A percentile compares a stretch with the other conserved stretches of the same genome.
phyloP scores from a whole-genome alignment of 2,329 filamentous ascomycete genomes.

The Domatiomyces catenatus region DNA sequence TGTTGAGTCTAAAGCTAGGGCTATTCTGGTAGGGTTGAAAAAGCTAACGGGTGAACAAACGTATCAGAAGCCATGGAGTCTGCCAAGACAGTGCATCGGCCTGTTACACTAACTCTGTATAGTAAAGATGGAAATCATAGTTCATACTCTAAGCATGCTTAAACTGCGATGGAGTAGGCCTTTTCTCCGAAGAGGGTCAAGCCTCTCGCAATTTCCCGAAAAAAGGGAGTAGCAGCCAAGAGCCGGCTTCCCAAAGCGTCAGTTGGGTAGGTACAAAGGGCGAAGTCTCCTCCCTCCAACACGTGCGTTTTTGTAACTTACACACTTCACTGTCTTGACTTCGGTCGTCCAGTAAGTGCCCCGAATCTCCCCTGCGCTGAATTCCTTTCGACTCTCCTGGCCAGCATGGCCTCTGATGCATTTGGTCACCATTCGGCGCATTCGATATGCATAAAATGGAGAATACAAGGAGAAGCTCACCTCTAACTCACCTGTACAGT shows the following conservation, averaged over 20 bases:
- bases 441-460: no score
- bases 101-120: no score
- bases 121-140: no score
- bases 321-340: background rate
- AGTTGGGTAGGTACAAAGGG: background rate
- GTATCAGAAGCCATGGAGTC: no score
- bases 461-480: background rate
- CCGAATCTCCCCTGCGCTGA: no score
- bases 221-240: background rate
- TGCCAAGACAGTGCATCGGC: no score
- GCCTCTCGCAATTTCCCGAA: background rate
- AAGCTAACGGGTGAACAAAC: no score
- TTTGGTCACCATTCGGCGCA: background rate
- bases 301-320: background rate
- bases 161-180: no score
- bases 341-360: background rate
- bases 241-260: background rate
- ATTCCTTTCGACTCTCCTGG: background rate
- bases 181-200: no score
- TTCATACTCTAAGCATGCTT: no score
- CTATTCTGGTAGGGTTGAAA: no score
- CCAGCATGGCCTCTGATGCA: background rate
- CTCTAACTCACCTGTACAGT: background rate
- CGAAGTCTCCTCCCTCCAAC: background rate
- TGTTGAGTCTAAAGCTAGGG: no score